Conservation (phyloP, 2,329 filamentous ascomycete species). For the Sarocladiaceae sp. region DNA sequence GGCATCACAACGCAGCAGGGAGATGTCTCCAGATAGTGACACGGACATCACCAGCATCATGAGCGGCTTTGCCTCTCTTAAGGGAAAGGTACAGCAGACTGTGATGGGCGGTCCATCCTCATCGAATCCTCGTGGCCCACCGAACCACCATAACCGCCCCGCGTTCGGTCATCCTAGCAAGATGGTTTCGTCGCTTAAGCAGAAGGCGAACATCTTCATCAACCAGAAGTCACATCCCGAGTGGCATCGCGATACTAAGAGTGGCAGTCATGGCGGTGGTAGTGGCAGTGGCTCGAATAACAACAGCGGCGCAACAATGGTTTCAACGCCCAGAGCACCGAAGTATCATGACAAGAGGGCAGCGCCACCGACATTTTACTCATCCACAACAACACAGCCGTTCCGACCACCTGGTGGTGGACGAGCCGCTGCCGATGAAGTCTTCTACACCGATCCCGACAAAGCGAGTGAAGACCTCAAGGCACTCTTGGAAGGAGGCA, state of each 20-base stretch:
- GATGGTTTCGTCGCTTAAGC: slow-evolving; percentile 47
- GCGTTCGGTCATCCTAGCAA: slow-evolving; percentile 35
- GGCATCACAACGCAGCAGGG: slow-evolving; percentile 10
- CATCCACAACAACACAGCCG: slow-evolving; percentile 29
- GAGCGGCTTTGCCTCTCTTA: slow-evolving; percentile 23
- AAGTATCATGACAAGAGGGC: slow-evolving; percentile 43
- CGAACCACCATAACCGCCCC: slow-evolving; percentile 16
- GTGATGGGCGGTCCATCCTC: slow-evolving; percentile 3
- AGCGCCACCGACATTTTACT: slow-evolving; percentile 43
- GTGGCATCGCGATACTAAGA: slow-evolving; percentile 39
- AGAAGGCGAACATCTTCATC: slow-evolving; percentile 53
- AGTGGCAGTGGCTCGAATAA: neutral
- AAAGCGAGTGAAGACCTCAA: slow-evolving; percentile 76
- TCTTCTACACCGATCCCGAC: slow-evolving; percentile 63
- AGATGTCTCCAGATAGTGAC: slow-evolving; percentile 26
- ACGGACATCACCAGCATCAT: slow-evolving; percentile 26
- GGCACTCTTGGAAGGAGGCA: slow-evolving; percentile 73
- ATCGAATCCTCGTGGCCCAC: slow-evolving; percentile 11
- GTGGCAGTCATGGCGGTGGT: neutral
- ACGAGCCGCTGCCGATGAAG: slow-evolving; percentile 31
- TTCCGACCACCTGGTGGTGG: slow-evolving; percentile 16
- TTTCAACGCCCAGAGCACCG: slow-evolving; percentile 44
- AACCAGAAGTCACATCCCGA: slow-evolving; percentile 52
- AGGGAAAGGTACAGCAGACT: slow-evolving; percentile 16
- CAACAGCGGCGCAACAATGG: slow-evolving; percentile 34